phyloP scores from a whole-genome alignment of 805 yeast species.

The Candida loeiensis region DNA sequence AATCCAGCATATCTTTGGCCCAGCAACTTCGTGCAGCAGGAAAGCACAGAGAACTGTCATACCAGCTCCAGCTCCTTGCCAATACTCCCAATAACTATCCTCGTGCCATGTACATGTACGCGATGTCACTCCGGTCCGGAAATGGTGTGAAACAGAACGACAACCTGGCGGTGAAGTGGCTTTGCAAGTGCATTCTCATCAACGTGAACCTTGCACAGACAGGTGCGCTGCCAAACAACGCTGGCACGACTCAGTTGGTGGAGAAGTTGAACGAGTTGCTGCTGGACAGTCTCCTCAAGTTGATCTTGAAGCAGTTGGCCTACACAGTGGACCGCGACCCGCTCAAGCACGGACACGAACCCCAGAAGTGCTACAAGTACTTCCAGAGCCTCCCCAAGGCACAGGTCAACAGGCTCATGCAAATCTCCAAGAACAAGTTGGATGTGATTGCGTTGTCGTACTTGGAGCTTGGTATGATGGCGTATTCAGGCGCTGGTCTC shows the following conservation, averaged over 20 bases:
- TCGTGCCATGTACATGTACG: conserved; percentile 64
- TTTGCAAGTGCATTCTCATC: conserved; percentile 44
- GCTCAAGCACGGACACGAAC: conserved; percentile 12
- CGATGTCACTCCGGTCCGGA: conserved; percentile 63
- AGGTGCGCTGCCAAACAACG: conserved; percentile 1
- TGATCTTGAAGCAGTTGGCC: conserved; percentile 24
- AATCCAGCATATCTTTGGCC: conserved; percentile 42
- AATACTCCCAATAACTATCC: conserved; percentile 52
- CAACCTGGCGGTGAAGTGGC: conserved; percentile 54
- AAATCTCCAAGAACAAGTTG: conserved; percentile 33
- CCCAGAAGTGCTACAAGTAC: conserved; percentile 17
- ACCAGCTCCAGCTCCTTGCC: conserved; percentile 64
- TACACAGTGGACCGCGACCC: conserved; percentile 27
- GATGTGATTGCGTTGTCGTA: conserved; percentile 49
- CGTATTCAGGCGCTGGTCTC: conserved; percentile 55
- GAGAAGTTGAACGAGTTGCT: conserved; percentile 24
- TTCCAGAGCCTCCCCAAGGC: conserved; percentile 22
- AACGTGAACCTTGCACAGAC: conserved; percentile 7
- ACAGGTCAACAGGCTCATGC: conserved; percentile 25
- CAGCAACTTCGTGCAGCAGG: conserved; percentile 52
- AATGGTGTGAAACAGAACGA: conserved; percentile 63
- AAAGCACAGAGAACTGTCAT: conserved; percentile 63
- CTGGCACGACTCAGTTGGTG: conserved; percentile 16
- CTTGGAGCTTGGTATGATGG: conserved; percentile 59
- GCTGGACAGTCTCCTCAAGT: conserved; percentile 27